Evolutionary conservation across 352 stramenopile species (phyloP).

Genomic region (Phytophthora tentaculata): DNA sequence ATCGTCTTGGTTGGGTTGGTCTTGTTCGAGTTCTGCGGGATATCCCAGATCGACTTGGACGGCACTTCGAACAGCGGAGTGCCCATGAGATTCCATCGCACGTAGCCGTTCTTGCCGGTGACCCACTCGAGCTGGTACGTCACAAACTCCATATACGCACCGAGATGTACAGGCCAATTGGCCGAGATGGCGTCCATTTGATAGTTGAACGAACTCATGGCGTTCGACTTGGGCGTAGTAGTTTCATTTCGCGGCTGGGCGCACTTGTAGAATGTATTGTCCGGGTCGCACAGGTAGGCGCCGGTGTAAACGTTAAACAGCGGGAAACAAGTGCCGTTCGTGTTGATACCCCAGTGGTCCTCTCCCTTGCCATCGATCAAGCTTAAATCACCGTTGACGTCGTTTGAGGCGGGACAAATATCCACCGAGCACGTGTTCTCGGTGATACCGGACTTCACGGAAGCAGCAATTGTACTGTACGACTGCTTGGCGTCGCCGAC

Average conservation of each 20-base stretch:
- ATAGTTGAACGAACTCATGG: slow-evolving; percentile 33
- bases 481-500: slow-evolving; percentile 36
- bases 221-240: slow-evolving; percentile 49
- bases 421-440: slow-evolving; percentile 45
- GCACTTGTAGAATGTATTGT: slow-evolving; percentile 49
- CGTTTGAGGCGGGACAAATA: slow-evolving; percentile 50
- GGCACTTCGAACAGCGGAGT: slow-evolving; percentile 84
- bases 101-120: slow-evolving; percentile 46
- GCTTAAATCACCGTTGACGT: slow-evolving; percentile 48
- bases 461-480: slow-evolving; percentile 48
- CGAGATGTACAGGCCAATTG: slow-evolving; percentile 75
- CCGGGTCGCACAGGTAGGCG: slow-evolving; percentile 51
- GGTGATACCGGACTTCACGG: slow-evolving; percentile 47
- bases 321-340: slow-evolving; percentile 53
- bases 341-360: slow-evolving; percentile 52
- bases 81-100: slow-evolving; percentile 68
- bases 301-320: slow-evolving; percentile 56
- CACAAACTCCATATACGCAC: slow-evolving; percentile 71
- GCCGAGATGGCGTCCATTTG: slow-evolving; percentile 53
- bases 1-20: slow-evolving; percentile 82
- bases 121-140: slow-evolving; percentile 51
- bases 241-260: slow-evolving; percentile 46
- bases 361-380: slow-evolving; percentile 52
- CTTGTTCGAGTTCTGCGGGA: slow-evolving; percentile 40
- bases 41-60: slow-evolving; percentile 45